Base-by-base conservation (phyloP, 768 basidiomycete species). In the Tephrocybe sp. region DNA sequence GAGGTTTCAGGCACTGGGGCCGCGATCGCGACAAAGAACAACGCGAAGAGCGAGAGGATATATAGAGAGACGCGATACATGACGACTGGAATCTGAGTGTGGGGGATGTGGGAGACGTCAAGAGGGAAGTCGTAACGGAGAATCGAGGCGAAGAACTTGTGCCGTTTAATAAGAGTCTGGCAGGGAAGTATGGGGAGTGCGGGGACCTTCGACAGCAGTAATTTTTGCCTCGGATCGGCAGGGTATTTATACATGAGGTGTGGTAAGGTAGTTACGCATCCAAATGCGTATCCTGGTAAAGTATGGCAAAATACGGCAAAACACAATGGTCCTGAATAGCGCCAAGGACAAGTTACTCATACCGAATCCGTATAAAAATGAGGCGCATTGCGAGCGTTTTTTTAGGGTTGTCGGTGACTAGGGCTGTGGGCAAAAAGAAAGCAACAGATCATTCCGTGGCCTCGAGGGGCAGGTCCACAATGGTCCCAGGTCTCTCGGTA, bases 1-100 rank as follows among this genome's bases (percentile, higher is more conserved):
- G n/a, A 57, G 58, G 66, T 57, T 52, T 63, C 57, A 22, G 75
- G 68, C 8, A 79, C 57, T 22, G 82, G 81, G 7, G 76, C 66
- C 16, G 79, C 79, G 50, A 77, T 57, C 34, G 64, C 61, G 42
- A 71, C 53, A 49, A 76, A 57, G 51, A 78, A 38, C 55, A 74
- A 68, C 45, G 73, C 62, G 61, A 76, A 67, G 60, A 83, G 54
- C 23, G 72, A 60, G 52, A 72, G 60, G 52, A 69, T 36, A 45
- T 69, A 54, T 46, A 67, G 19, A 30, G 68, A 61, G 55, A 73
- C 44, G 62, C 69, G 71, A 56, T 69, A 71, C 72, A 75, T 78
- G 53, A 46, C 16, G 19, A 12, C 3, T 57, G 37, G 36, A 39
- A 30, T 52, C 34, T 46, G 33, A 34, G 29, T 6, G 6, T n/a